Evolutionary conservation across 768 basidiomycete species (phyloP).

Genomic region (Naganishia onofrii): DNA sequence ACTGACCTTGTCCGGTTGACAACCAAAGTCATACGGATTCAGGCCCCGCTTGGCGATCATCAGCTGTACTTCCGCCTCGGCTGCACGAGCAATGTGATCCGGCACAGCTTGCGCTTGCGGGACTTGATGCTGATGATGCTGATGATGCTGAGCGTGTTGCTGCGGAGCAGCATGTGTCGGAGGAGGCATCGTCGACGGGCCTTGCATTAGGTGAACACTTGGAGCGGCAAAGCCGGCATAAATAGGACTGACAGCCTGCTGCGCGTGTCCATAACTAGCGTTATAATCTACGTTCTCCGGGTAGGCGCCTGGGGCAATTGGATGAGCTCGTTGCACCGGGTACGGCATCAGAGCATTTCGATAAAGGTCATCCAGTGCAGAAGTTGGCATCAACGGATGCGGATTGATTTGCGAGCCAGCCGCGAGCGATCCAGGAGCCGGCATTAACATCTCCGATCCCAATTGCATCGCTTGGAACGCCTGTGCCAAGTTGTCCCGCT

Average conservation of each 20-base stretch:
- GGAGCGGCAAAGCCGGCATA: not conserved
- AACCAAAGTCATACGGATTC: slow-evolving; percentile 48
- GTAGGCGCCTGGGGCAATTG: not conserved
- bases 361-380: not conserved
- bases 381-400: not conserved
- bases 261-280: not conserved
- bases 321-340: not conserved
- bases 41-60: slow-evolving; percentile 44
- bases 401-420: not conserved
- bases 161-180: not conserved
- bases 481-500: slow-evolving; percentile 37
- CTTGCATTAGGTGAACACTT: not conserved
- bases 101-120: slow-evolving; percentile 15
- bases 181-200: not conserved
- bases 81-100: slow-evolving; percentile 33
- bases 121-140: slow-evolving; percentile 6
- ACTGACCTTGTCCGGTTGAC: slow-evolving; percentile 37
- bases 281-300: not conserved
- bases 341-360: slow-evolving; percentile 4
- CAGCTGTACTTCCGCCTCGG: slow-evolving; percentile 42
- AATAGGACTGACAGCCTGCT: not conserved
- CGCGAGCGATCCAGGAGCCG: not conserved
- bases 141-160: slow-evolving; percentile 6
- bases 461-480: slow-evolving; percentile 50
- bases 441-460: slow-evolving; percentile 28